Evolutionary conservation across 768 basidiomycete species (phyloP).

Genomic region (Phallus indusiatus): DNA sequence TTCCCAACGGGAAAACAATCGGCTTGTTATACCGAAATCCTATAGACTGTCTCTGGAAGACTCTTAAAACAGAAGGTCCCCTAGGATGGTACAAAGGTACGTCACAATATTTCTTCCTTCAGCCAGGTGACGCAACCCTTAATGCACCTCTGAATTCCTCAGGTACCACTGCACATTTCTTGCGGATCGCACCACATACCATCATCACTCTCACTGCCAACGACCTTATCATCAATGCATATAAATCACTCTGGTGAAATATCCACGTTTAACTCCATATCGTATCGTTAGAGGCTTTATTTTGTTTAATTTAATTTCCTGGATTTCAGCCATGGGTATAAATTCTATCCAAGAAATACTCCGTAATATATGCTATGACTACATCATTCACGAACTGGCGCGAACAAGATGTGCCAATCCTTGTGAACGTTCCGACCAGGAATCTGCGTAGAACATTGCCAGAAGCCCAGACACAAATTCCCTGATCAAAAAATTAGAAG

Average conservation of each 20-base stretch:
- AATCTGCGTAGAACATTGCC: conserved; percentile 39
- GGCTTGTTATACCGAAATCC: conserved; percentile 85
- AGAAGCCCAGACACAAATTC: conserved; percentile 43
- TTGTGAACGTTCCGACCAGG: conserved; percentile 21
- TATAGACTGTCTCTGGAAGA: conserved; percentile 96
- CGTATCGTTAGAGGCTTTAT: neutral
- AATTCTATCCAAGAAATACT: neutral
- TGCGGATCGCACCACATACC: conserved; percentile 88
- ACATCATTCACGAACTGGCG: neutral
- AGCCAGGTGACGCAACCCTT: neutral
- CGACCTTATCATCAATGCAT: conserved; percentile 44
- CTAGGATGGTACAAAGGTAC: conserved; percentile 93
- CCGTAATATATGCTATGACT: neutral
- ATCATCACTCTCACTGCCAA: conserved; percentile 89
- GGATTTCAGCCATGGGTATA: neutral
- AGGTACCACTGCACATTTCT: conserved; percentile 91
- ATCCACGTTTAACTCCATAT: neutral
- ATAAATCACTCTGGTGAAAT: conserved; percentile 7
- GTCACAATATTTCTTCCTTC: neutral
- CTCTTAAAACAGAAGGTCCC: conserved; percentile 79
- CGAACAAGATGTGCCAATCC: conserved; percentile 10
- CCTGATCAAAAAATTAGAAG: conserved; percentile 23
- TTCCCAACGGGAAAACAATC: conserved; percentile 60
- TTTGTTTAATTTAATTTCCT: neutral
- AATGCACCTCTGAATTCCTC: neutral